Conservation (phyloP, 768 basidiomycete genomes). For the Exidia glandulosa region DNA sequence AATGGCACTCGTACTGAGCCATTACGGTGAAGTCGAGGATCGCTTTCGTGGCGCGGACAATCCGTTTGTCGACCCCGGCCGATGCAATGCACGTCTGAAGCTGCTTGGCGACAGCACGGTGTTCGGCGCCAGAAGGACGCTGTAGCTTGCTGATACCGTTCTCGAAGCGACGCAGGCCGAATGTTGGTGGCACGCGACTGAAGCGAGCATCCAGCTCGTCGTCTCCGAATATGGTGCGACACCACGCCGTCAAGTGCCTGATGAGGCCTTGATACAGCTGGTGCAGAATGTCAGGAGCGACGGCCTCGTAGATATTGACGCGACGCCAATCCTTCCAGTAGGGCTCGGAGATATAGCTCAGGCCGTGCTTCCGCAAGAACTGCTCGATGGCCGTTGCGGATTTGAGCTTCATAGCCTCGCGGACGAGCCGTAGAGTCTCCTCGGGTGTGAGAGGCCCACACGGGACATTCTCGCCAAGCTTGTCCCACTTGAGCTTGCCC, state of each 20-base stretch:
- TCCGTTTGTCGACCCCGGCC: conserved; percentile 5
- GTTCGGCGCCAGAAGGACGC: conserved; percentile 4
- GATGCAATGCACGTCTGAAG: conserved; percentile 22
- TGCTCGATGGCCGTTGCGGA: not conserved
- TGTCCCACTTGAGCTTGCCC: not conserved
- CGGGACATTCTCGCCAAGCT: not conserved
- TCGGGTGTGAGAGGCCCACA: not conserved
- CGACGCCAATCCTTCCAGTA: conserved; percentile 33
- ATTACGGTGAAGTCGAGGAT: conserved; percentile 27
- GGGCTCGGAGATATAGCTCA: conserved; percentile 11
- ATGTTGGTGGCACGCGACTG: conserved; percentile 7
- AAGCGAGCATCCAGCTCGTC: conserved; percentile 10
- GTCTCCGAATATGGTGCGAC: conserved; percentile 2
- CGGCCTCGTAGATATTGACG: conserved; percentile 25
- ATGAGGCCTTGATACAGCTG: conserved; percentile 38
- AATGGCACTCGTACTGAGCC: conserved; percentile 19
- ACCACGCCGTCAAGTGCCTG: conserved; percentile 31
- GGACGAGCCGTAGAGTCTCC: not conserved
- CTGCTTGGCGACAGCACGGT: not conserved
- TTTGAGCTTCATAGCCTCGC: not conserved
- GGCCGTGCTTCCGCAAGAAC: not conserved
- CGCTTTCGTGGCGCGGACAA: conserved; percentile 14
- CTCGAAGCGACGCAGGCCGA: conserved; percentile 16
- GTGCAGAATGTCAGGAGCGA: conserved; percentile 35
- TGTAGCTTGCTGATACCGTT: conserved; percentile 11